A percentile compares a stretch with the other conserved stretches of the same genome.
These are phyloP conservation scores for Neurospora sp. DNA, from an alignment of 495 filamentous ascomycete species.

Conservation along the genomic window DNA sequence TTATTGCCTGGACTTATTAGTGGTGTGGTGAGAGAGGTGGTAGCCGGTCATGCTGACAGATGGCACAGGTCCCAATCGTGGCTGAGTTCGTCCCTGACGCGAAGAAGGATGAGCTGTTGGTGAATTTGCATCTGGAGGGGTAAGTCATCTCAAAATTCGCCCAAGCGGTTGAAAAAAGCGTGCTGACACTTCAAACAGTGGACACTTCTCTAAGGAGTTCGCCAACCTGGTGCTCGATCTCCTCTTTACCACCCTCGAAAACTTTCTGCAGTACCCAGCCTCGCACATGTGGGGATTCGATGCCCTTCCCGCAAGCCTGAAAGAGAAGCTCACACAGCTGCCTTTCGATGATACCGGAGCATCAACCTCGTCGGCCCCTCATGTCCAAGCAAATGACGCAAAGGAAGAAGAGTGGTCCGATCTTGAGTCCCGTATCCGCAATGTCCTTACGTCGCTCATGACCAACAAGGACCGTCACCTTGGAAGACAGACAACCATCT, in stretches of 20 bases:
- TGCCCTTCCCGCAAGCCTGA: neutral
- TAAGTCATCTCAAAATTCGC: neutral
- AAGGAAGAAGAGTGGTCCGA: conserved; percentile 34
- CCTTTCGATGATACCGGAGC: neutral
- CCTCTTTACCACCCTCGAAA: conserved; percentile 35
- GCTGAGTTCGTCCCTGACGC: conserved; percentile 50
- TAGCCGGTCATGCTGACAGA: neutral
- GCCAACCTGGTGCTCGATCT: conserved; percentile 34
- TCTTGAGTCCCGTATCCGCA: conserved; percentile 40
- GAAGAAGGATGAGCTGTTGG: conserved; percentile 7
- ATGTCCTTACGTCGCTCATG: conserved; percentile 47
- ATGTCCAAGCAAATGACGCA: neutral
- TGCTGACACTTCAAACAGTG: neutral
- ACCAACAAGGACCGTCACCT: conserved; percentile 44
- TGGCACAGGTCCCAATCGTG: conserved; percentile 46
- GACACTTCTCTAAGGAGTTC: conserved; percentile 28
- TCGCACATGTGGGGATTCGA: conserved; percentile 13
- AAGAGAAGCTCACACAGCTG: neutral
- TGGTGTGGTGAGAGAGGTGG: neutral
- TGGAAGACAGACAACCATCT: conserved; percentile 53
- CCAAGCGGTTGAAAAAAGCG: neutral
- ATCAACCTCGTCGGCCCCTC: neutral
- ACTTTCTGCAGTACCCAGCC: conserved; percentile 21
- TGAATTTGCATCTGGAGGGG: conserved; percentile 19
- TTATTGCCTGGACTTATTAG: neutral